A percentile compares a stretch with the other conserved stretches of the same genome.
Evolutionary conservation across 2,329 filamentous ascomycete species (phyloP).

Genomic region (Aspergillus intermedius): DNA sequence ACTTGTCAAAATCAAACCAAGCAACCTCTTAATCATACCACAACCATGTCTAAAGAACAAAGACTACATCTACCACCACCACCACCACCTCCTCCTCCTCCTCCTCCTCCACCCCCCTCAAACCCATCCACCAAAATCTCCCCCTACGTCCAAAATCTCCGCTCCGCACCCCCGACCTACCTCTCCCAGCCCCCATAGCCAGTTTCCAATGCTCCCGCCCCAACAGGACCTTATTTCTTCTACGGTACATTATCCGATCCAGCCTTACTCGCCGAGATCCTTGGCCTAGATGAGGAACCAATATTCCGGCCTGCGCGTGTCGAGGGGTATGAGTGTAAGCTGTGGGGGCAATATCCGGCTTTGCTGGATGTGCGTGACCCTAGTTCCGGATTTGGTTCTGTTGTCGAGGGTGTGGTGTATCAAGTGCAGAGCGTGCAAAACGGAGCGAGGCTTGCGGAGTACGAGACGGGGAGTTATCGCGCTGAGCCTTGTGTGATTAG

Average conservation of each 20-base stretch:
- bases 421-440: not conserved
- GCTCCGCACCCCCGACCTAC: constrained; percentile 7
- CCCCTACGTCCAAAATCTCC: constrained; percentile 9
- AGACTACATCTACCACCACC: not conserved
- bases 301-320: not conserved
- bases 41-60: not conserved
- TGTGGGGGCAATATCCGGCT: not conserved
- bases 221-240: constrained; percentile 29
- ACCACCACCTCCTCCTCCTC: constrained; percentile 2
- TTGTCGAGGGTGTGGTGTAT: not conserved
- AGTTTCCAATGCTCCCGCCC: constrained; percentile 4
- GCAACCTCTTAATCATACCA: too few relatives aligned
- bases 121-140: constrained; percentile 9
- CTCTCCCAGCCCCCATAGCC: constrained; percentile 7
- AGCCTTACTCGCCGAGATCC: constrained; percentile 10
- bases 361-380: not conserved
- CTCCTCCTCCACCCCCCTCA: constrained; percentile 5
- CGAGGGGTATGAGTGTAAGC: not conserved
- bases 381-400: not conserved
- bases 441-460: not conserved
- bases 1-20: too few relatives aligned
- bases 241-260: constrained; percentile 32
- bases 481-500: not conserved
- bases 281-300: not conserved
- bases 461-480: not conserved